Base-by-base conservation (phyloP, 352 stramenopile genomes). In the Pilasporangium apinafurcum region DNA sequence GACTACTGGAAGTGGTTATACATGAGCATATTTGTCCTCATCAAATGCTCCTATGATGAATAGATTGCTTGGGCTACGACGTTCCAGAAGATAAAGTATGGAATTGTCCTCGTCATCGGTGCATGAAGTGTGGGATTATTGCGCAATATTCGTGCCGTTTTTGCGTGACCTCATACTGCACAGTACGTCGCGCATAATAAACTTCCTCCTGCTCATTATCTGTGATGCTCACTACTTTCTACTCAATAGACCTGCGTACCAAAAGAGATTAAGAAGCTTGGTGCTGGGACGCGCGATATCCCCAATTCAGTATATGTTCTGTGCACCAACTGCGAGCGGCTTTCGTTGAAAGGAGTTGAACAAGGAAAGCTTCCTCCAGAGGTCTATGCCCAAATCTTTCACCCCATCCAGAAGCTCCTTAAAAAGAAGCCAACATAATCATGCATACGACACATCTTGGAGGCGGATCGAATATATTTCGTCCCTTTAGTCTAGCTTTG, bases 151-250 rank as follows among this genome's bases (percentile, higher is more conserved):
- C 65, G 30, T 89, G 77, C 21, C 70, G 77, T 28, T 80, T 84
- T 51, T 89, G 77, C 45, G 77, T 89, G 20, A 84, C 66, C 22
- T 84, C 77, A 6, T 89, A 74, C 42, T 89, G 77, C 57, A 46
- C 65, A 43, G 73, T 83, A 18, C 26, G 61, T 53, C 5, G 18
- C 24, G 9, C n/a, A n/a, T n/a, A n/a, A n/a, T n/a, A n/a, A n/a
- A n/a, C n/a, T n/a, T n/a, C n/a, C n/a, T n/a, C n/a, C n/a, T n/a
- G n/a, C n/a, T n/a, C n/a, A n/a, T n/a, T n/a, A n/a, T n/a, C n/a
- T n/a, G 16, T 56, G 43, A 26, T 56, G 48, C 28, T 13, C 18
- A 22, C 29, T 18, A 18, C 5, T 25, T 9, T 26, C 9, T 26
- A 17, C 28, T 2, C 14, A 21, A 5, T 55, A 86, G 56, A 51